Conservation (phyloP, 129 eudicot species). For the Centaurea solstitialis region DNA sequence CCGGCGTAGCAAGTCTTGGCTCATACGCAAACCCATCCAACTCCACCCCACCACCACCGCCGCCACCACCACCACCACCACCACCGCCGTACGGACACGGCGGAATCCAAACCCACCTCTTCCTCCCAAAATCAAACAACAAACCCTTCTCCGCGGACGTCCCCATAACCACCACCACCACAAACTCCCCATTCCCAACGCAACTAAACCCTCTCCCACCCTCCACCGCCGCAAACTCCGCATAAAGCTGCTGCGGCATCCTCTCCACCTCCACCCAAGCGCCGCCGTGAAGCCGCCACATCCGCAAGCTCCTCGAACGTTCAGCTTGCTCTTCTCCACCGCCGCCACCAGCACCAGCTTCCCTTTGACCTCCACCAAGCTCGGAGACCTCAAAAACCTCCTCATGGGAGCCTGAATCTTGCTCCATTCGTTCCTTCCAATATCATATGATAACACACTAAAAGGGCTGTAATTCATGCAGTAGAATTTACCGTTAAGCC, state of each 20-base stretch:
- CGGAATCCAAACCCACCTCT: constrained; percentile 86
- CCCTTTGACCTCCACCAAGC: constrained; percentile 61
- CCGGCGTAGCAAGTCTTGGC: constrained; percentile 79
- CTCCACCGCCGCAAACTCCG: constrained; percentile 70
- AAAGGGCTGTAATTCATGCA: constrained; percentile 97
- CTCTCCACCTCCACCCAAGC: constrained; percentile 84
- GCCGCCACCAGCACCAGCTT: constrained; percentile 69
- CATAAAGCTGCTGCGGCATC: constrained; percentile 87
- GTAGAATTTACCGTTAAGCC: constrained; percentile 41
- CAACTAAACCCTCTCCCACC: constrained; percentile 77
- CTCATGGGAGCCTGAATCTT: constrained; percentile 95
- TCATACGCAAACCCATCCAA: constrained; percentile 81
- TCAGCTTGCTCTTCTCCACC: constrained; percentile 90
- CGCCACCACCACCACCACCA: too few species aligned
- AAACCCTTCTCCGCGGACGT: constrained; percentile 46
- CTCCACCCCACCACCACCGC: constrained; percentile 31
- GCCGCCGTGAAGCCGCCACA: constrained; percentile 67
- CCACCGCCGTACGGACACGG: constrained; percentile 69
- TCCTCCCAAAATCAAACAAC: constrained; percentile 69
- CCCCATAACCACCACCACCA: constrained; percentile 57
- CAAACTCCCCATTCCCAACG: constrained; percentile 79
- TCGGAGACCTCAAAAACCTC: constrained; percentile 78
- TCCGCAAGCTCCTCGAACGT: constrained; percentile 68
- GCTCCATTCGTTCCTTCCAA: constrained; percentile 48
- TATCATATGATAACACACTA: constrained; percentile 68